Base-by-base conservation (phyloP, 345 rosid species). In the Passiflora organensis region DNA sequence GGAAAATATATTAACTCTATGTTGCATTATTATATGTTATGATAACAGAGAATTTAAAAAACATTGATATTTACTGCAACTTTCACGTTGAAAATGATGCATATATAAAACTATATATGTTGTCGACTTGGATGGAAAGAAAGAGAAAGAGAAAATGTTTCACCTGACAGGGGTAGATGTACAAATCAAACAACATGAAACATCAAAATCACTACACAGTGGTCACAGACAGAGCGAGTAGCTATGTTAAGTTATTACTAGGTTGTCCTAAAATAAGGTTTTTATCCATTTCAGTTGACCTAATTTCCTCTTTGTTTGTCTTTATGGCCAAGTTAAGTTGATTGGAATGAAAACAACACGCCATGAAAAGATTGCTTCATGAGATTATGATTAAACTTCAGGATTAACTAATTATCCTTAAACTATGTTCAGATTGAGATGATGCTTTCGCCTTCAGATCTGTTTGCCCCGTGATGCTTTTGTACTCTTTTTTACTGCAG, bases 321-420 rank as follows among this genome's bases (percentile, higher is more conserved):
- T 66, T 73, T 34, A 24, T 53, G 39, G 60, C 53, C 75, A 77
- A 70, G 73, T 60, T 63, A 60, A 73, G 71, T 55, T 70, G 71
- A 66, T 70, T 77, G 71, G 60, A 43, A 44, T 21, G 38, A 28
- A 28, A n/a, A 28, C 34, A 2, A 53, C 77, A 72, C 68, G 76
- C 56, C 62, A 61, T 41, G 43, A 15, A 41, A 41, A 15, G 43
- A 1, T 41, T 41, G 43, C 43, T 41, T 50, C 18, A 50, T 25
- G 13, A 36, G 51, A 41, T 59, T 21, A 43, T 56, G 39, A n/a
- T 44, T 56, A 13, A 10, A 25, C 8, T 28, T 2, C 34, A 28
- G 48, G 18, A 48, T 24, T 42, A 20, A 48, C 23, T 56, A 15
- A 56, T 56, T 43, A 37, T 20, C n/a, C n/a, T n/a, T n/a, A n/a